Evolutionary conservation across 331 rosid genomes (phyloP), one percentile per base, ranked within the genome.

Genomic region (Malus hybrid): DNA sequence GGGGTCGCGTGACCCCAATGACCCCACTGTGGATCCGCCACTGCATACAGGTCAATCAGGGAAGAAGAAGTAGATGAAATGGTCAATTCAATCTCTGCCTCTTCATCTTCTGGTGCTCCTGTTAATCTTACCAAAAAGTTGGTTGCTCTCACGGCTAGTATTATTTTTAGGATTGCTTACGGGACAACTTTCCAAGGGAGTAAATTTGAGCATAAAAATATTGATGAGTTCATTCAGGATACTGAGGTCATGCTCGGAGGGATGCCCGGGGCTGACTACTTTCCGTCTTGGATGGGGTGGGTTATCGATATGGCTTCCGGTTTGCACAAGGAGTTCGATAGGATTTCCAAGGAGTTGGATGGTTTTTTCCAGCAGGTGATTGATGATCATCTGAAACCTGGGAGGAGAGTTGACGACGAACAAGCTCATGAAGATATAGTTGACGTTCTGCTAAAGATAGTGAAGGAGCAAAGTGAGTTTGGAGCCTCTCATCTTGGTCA

Each of bases 111-210:
- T 19, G 29, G 62, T 54, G 50, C 24, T 16, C 34, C 19, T 14
- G 88, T 92, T 69, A 83, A 92, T 84, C 81, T 85, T 4, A 86
- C 79, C 18, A 82, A 86, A 69, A 87, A 83, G 74, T 3, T 85
- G 36, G 4, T 19, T 63, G 33, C 73, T 19, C 6, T 81, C 24
- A 78, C 82, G 3, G 42, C 83, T 11, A 77, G 77, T 29, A 79
- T 88, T 6, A 65, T 78, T 2, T 78, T 83, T 33, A 78, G 90
- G 77, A 79, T 78, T 44, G 24, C 72, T 8, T 85, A 74, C 4
- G 89, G 96, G 52, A 80, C 71, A 52, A 85, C 64, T 55, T 85
- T 67, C 36, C 48, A 71, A 27, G 80, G 75, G 32, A 59, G 73
- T 11, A 56, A 46, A 5, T 74, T 83, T 19, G 71, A 79, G 20